Evolutionary conservation across 75 land plant species (phyloP), one percentile per base, ranked within the genome.

Genomic region (Sequoiadendron giganteum): DNA sequence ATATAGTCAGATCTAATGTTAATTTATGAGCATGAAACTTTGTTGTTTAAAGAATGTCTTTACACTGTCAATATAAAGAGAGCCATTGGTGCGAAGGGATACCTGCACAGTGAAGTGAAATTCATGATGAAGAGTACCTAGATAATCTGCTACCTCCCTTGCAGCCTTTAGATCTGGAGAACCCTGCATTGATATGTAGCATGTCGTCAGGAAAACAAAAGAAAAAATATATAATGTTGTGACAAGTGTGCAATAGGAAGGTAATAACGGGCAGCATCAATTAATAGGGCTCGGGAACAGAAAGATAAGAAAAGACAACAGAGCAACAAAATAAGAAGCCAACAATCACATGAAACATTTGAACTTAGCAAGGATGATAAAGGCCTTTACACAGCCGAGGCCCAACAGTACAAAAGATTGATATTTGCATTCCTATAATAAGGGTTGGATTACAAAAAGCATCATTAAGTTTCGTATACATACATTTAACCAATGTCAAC

Each of bases 161-260:
- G 96, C 99, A 85, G 99, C 99, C 90, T 91, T 98, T 85, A 98
- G 87, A 89, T 98, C 99, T 86, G 99, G 99, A 52, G 99, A 98
- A 25, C 99, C 99, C 99, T 98, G 91, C 48, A 82, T 10, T 82
- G 25, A 45, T 45, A 82, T 82, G 48, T 47, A 47, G 84, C 0
- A 14, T 11, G 48, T 28, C 47, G 36, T 47, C 32, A 82, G 52
- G 84, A n/a, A n/a, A 82, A n/a, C n/a, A 42, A 10, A 13, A n/a
- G 49, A 28, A 82, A 13, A 82, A 52, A 13, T 13, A 82, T 28
- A 45, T 10, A 45, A 18, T 13, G 47, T 47, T 28, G 1, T 47
- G 47, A 47, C 48, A 47, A 45, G 48, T 79, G 49, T 47, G 14
- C 5, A 47, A 82, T 14, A n/a, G 30, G 34, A 82, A 82, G 8